These are phyloP conservation scores for Cercospora sesami DNA, from an alignment of 2,329 filamentous ascomycete species.

Conservation along the genomic window DNA sequence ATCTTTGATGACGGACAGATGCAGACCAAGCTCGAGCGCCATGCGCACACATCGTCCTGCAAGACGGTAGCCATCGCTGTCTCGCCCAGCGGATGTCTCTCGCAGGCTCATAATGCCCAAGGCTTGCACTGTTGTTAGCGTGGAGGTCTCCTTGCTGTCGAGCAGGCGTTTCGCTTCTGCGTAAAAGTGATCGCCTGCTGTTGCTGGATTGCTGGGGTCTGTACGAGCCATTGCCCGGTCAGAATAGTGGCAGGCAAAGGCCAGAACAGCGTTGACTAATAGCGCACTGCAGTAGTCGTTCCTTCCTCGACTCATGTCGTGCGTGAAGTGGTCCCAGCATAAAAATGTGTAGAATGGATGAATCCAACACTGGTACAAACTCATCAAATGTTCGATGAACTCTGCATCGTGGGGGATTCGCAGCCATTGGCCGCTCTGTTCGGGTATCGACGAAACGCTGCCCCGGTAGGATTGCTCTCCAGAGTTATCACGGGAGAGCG, in stretches of 20 bases:
- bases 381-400: conserved; percentile 40
- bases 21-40: conserved; percentile 70
- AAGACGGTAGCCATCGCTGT: conserved; percentile 72
- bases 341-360: conserved; percentile 74
- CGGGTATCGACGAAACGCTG: conserved; percentile 11
- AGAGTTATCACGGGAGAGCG: conserved; percentile 25
- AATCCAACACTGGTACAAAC: conserved; percentile 55
- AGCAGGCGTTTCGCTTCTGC: conserved; percentile 65
- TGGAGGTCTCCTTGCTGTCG: conserved; percentile 58
- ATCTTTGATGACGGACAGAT: conserved; percentile 48
- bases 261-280: conserved; percentile 39
- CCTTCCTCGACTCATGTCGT: conserved; percentile 62
- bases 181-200: conserved; percentile 73
- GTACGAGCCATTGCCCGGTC: conserved; percentile 63
- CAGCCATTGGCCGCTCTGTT: conserved; percentile 33
- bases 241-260: conserved; percentile 49
- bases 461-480: conserved; percentile 17
- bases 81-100: conserved; percentile 66
- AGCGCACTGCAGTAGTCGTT: conserved; percentile 65
- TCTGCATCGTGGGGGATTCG: conserved; percentile 37
- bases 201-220: conserved; percentile 62
- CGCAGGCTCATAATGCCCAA: conserved; percentile 74
- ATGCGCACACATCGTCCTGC: conserved; percentile 71
- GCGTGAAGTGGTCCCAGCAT: conserved; percentile 69
- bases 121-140: conserved; percentile 70